Evolutionary conservation across 2,329 filamentous ascomycete species (phyloP), one percentile per base, ranked within the genome.

Genomic region (Cladosporium sphaerospermum): DNA sequence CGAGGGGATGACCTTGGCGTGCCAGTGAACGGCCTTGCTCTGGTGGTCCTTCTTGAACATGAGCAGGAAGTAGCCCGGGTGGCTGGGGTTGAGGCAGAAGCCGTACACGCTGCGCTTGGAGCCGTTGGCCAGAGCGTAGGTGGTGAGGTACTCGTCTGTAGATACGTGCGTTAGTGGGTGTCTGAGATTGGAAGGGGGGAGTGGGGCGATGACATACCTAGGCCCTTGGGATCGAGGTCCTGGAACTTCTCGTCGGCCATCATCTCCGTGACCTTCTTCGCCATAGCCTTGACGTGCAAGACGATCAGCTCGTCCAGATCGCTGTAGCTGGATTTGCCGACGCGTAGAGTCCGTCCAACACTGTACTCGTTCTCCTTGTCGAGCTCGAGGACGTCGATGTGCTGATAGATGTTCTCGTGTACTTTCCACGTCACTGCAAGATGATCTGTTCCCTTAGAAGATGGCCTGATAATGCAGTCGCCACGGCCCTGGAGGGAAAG

Each of bases 351-450:
- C 62, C 85, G 86, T 57, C 93, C 93, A 3, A 97, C 86, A 0
- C 90, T 91, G 69, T 96, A 97, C 68, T 97, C 92, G 57, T 90
- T 97, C 58, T 96, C 89, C 73, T 99, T 99, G 70, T 95, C 89
- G 65, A 99, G 78, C 73, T 99, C 93, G 37, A 99, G 79, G 33
- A 99, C 92, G 70, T 99, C 93, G 59, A 99, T 89, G 70, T 99
- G 93, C 72, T 99, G 91, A 69, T 91, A 99, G n/a, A 97, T 84
- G 55, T 87, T 86, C 68, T 97, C 90, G 1, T 89, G 86, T 11
- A 99, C 91, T 75, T 99, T 99, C 93, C 93, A 99, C 0, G 93
- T 99, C 44, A 99, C 84, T 7, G 92, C 90, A 52, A 99, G 78
- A 74, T 99, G 93, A 69, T 99, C 93, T 54, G 89, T 87, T 42